These are phyloP conservation scores for Aspergillus puulaauensis DNA, from an alignment of 2,329 filamentous ascomycete species.

Conservation along the genomic window DNA sequence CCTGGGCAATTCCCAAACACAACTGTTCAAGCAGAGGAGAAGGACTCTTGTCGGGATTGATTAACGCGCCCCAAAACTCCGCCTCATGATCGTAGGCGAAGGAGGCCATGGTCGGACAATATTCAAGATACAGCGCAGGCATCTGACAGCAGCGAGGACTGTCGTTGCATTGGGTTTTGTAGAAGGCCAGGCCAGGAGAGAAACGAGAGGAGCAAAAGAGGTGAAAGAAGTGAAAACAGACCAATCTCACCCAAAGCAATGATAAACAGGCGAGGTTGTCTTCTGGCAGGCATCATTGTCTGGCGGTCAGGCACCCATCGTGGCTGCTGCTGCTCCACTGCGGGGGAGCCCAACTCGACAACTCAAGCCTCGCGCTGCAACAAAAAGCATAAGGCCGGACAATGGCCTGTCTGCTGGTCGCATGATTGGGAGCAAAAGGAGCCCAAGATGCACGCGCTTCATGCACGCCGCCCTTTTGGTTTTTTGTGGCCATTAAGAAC, in stretches of 20 bases:
- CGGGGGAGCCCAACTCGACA: slow-evolving; percentile 23
- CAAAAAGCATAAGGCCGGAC: background rate
- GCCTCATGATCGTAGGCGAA: slow-evolving; percentile 25
- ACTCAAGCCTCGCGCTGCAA: slow-evolving; percentile 15
- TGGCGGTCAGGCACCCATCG: slow-evolving; percentile 23
- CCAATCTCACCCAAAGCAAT: slow-evolving; percentile 1
- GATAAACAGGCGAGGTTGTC: background rate
- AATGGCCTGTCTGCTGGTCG: background rate
- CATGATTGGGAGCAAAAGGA: slow-evolving; percentile 4
- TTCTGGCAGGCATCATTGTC: slow-evolving; percentile 13
- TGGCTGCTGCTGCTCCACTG: slow-evolving; percentile 19
- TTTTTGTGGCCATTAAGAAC: background rate
- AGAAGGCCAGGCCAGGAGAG: background rate
- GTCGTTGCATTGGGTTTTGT: slow-evolving; percentile 14
- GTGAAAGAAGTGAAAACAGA: background rate
- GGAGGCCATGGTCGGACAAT: slow-evolving; percentile 30
- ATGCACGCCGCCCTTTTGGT: background rate
- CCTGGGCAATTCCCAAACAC: slow-evolving; percentile 64
- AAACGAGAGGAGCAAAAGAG: background rate
- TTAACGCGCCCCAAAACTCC: slow-evolving; percentile 61
- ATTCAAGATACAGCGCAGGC: slow-evolving; percentile 16
- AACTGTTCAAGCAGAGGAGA: slow-evolving; percentile 67
- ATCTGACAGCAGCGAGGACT: slow-evolving; percentile 16
- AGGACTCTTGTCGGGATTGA: slow-evolving; percentile 66
- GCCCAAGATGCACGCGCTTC: background rate